These are phyloP conservation scores for Gastrolobium villosum DNA, from an alignment of 306 rosid species.

Conservation along the genomic window DNA sequence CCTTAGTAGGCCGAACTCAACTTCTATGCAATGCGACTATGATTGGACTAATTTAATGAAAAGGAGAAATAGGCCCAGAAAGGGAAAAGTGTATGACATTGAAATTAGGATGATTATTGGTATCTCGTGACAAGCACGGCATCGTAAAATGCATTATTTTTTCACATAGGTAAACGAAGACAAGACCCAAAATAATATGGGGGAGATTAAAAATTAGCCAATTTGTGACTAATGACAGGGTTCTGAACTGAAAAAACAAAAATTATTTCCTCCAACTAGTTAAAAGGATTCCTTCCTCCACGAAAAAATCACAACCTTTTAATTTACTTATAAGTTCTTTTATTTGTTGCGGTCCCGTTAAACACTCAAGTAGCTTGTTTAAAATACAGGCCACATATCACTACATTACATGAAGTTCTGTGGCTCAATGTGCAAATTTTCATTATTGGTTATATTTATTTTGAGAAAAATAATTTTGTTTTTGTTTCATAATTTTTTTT, in stretches of 20 bases:
- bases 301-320: too few relatives aligned
- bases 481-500: too few relatives aligned
- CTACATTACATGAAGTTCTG: too few relatives aligned
- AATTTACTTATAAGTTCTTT: too few relatives aligned
- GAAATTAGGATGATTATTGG: constrained; percentile 7
- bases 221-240: neutral
- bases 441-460: too few relatives aligned
- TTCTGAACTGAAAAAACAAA: neutral
- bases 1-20: constrained; percentile 17
- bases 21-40: neutral
- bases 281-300: too few relatives aligned
- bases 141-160: neutral
- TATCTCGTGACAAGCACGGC: neutral
- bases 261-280: too few relatives aligned
- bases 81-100: neutral
- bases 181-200: neutral
- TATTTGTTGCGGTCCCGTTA: too few relatives aligned
- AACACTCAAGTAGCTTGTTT: too few relatives aligned
- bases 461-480: too few relatives aligned
- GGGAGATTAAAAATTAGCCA: neutral
- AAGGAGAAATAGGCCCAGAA: neutral
- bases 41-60: neutral
- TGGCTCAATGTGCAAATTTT: too few relatives aligned
- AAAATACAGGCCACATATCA: too few relatives aligned
- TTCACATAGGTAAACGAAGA: neutral